These are phyloP conservation scores for Betula pendula DNA, from an alignment of 306 rosid genomes.

Conservation along the genomic window DNA sequence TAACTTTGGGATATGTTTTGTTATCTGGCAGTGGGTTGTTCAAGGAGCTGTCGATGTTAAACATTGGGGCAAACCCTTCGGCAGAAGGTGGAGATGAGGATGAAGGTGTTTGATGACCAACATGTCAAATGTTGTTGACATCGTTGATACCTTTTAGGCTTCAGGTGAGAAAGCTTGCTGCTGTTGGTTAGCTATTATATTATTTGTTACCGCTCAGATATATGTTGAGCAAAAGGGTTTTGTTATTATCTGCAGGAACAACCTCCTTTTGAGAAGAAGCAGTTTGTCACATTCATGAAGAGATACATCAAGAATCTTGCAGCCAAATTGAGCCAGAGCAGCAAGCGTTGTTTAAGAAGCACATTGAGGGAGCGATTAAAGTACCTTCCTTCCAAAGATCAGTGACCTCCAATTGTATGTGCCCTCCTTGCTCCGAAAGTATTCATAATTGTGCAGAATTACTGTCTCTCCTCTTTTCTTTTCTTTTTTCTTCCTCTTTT, in stretches of 20 bases:
- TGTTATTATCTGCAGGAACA: constrained; percentile 59
- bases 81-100: constrained; percentile 77
- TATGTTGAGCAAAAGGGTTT: neutral
- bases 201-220: neutral
- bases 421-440: neutral
- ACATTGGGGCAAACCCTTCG: constrained; percentile 95
- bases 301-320: constrained; percentile 65
- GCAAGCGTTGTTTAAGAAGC: constrained; percentile 56
- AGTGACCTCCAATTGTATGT: constrained; percentile 80
- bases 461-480: neutral
- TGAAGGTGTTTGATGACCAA: constrained; percentile 86
- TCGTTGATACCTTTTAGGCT: constrained; percentile 72
- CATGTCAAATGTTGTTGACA: constrained; percentile 66
- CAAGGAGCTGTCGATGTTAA: constrained; percentile 71
- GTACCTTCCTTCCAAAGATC: constrained; percentile 62
- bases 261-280: constrained; percentile 81
- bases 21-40: constrained; percentile 68
- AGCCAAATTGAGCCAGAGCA: constrained; percentile 50
- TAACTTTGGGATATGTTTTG: neutral
- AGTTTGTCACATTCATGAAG: constrained; percentile 59
- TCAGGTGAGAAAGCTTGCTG: constrained; percentile 41
- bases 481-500: neutral
- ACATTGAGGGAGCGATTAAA: constrained; percentile 80
- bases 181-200: neutral
- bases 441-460: neutral